Evolutionary conservation across 768 basidiomycete genomes (phyloP), one percentile per base, ranked within the genome.

Genomic region (Boletus rubescentipes): DNA sequence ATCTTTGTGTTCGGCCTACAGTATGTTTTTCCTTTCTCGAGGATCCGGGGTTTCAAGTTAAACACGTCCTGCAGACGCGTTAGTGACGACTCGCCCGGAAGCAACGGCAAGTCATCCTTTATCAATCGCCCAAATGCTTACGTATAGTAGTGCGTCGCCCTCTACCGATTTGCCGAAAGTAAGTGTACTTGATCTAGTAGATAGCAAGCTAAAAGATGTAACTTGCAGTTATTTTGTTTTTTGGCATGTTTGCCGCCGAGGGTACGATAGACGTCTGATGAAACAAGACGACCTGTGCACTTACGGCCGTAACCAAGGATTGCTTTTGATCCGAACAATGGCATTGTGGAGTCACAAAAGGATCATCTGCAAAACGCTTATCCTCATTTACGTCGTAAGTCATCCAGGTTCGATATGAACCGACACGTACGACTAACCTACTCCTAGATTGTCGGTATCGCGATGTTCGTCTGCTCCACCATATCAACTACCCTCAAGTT

Each of bases 261-360:
- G 57, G 55, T 58, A 51, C 15, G 31, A 1, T 9, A n/a, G 18
- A 38, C 1, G 35, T 23, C 51, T 34, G 31, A 29, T 38, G n/a
- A 18, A 32, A 30, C 35, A 30, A 26, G 12, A 20, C 15, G 12
- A 8, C 8, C 1, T 7, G n/a, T 41, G n/a, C 7, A 15, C 47
- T 46, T 30, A 58, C 6, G 8, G 26, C 12, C 26, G 31, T 34
- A 5, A 20, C n/a, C n/a, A 41, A 58, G 57, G 57, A 20, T 23
- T 58, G 7, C 55, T 58, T 29, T 38, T 58, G 55, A 57, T 58
- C 21, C 54, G 56, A 41, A 50, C 55, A 6, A 45, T 46, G 34
- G 54, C 56, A 1, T 30, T 58, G 35, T 58, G 55, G 57, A 51
- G 16, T 9, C 39, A 58, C 10, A 32, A 12, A 18, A 41, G 21